Conservation (phyloP, 306 rosid species). For the Fagus crenata region DNA sequence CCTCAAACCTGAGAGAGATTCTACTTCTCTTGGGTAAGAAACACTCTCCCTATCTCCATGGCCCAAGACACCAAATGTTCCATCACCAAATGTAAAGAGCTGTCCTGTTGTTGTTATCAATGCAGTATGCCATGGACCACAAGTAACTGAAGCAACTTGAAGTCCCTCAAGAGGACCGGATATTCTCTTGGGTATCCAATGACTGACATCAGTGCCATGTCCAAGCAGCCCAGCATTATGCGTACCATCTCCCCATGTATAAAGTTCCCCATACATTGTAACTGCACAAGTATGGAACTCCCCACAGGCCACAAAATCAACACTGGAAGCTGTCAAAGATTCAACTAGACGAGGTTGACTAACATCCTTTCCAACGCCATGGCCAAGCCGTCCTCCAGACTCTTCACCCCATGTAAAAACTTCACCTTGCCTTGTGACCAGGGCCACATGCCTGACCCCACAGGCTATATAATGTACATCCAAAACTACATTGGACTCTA, state of each 20-base stretch:
- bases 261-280: constrained; percentile 85
- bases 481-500: constrained; percentile 83
- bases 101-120: constrained; percentile 77
- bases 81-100: constrained; percentile 97
- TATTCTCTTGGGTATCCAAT: constrained; percentile 94
- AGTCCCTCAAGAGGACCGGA: constrained; percentile 88
- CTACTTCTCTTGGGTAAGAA: constrained; percentile 82
- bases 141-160: constrained; percentile 88
- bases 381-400: constrained; percentile 99
- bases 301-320: constrained; percentile 94
- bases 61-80: constrained; percentile 95
- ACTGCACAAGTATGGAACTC: constrained; percentile 98
- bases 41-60: constrained; percentile 84
- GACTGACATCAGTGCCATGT: constrained; percentile 85
- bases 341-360: constrained; percentile 85
- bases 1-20: constrained; percentile 80
- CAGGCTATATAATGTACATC: constrained; percentile 91
- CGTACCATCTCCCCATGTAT: constrained; percentile 97
- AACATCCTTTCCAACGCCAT: constrained; percentile 87
- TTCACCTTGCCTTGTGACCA: constrained; percentile 97
- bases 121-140: constrained; percentile 99
- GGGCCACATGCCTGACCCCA: constrained; percentile 87
- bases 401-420: constrained; percentile 99
- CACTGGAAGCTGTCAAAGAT: constrained; percentile 61
- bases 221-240: constrained; percentile 98